Evolutionary conservation across 2,329 filamentous ascomycete genomes (phyloP), one percentile per base, ranked within the genome.

Genomic region (Trichophaea hybrida): DNA sequence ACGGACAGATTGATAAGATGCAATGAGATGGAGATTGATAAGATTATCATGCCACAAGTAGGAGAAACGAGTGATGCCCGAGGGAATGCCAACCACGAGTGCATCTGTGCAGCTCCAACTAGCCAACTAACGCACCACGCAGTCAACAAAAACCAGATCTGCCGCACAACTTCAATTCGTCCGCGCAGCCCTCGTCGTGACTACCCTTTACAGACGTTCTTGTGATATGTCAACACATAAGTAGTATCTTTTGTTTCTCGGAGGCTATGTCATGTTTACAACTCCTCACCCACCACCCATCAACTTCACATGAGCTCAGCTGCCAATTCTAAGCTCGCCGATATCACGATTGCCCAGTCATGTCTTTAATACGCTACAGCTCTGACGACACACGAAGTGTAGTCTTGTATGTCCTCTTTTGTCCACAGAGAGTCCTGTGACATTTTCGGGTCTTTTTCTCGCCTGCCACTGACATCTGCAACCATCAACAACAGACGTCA

Each of bases 301-400:
- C 40, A 17, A n/a, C 31, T 24, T 13, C 13, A 17, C 48, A 17
- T 50, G 48, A 50, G 48, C 48, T 24, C n/a, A 12, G 48, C 48
- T 24, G 15, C 48, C 31, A 17, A 50, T 24, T 32, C 31, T 15
- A 15, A 50, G n/a, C 46, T 50, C 40, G 17, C 17, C 10, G 40
- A 13, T n/a, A 46, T 17, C n/a, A 17, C n/a, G 13, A 46, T 46
- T 7, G 40, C 48, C 48, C 12, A 1, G 37, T 71, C 68, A 79
- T 81, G 77, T 89, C 86, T 66, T 76, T 93, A 68, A 83, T 93
- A 65, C 86, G 86, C 3, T 91, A 89, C 70, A 79, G 80, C 58
- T 80, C 83, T 53, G 79, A 79, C 63, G 85, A 88, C 68, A 84
- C 83, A 67, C 81, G 84, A 67, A 85, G 90, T 70, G 82, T 93